Conservation (phyloP, 495 filamentous ascomycete genomes). For the Penicillium ochrochloron region DNA sequence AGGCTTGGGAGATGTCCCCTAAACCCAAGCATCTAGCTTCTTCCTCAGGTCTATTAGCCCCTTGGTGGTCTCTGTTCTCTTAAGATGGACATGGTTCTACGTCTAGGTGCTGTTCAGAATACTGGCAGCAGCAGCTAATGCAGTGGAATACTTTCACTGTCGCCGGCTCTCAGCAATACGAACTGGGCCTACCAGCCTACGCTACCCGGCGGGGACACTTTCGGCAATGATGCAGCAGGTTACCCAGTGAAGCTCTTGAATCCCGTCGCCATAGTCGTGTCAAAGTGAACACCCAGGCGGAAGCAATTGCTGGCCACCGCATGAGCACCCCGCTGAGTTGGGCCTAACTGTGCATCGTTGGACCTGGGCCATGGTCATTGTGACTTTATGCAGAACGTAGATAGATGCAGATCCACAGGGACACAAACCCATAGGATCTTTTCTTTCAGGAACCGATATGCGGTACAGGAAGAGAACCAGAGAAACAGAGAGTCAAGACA, state of each 20-base stretch:
- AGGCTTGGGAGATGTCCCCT: neutral
- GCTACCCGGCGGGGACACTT: neutral
- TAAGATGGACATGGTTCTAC: conserved; percentile 8
- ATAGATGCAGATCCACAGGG: conserved; percentile 29
- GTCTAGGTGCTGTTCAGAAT: conserved; percentile 27
- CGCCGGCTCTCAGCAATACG: neutral
- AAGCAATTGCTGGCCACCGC: neutral
- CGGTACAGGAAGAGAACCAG: conserved; percentile 6
- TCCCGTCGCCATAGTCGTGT: neutral
- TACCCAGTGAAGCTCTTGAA: neutral
- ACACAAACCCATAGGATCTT: conserved; percentile 18
- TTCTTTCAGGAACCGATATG: conserved; percentile 10
- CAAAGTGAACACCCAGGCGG: neutral
- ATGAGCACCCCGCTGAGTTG: neutral
- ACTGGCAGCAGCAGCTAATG: neutral
- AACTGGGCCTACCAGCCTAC: neutral
- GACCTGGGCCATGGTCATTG: conserved; percentile 13
- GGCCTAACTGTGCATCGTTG: conserved; percentile 5
- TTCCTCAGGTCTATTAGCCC: neutral
- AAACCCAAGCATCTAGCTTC: neutral
- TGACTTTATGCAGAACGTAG: conserved; percentile 36
- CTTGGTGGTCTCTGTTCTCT: neutral
- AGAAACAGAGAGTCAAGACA: neutral
- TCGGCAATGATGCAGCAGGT: conserved; percentile 1
- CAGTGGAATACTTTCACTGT: neutral